Base-by-base conservation (phyloP, 1,139 yeast species). In the Yamadazyma oceani region DNA sequence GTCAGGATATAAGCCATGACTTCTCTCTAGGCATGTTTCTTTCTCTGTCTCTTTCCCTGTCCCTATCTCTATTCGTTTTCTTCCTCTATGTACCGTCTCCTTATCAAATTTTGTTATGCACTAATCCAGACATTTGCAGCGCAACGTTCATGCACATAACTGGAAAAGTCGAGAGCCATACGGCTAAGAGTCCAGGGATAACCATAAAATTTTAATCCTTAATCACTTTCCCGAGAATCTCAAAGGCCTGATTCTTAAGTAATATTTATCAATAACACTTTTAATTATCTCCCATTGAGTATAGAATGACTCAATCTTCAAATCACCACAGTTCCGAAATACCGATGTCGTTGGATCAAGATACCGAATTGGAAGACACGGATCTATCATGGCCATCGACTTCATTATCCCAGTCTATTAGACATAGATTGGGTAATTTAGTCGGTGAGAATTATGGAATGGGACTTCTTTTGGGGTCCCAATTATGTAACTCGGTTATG, bases 401-500 rank as follows among this genome's bases (percentile, higher is more conserved):
- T 11, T 16, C 31, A 4, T n/a, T 11, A 24, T 19, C 15, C 25
- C 24, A 30, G 17, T 14, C 30, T 19, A 6, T 16, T 12, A 29
- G 11, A 24, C 6, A 5, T n/a, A 24, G 11, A 24, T 10, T 24
- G n/a, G 5, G n/a, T 12, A 11, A 10, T 10, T 6, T n/a, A 24
- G 26, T 24, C n/a, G 26, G 26, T 24, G 44, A 37, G 11, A 7
- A 25, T 5, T 28, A 42, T 17, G 80, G 83, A 38, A 43, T 73
- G 37, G 42, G 64, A 25, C 54, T 80, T 36, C 58, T 76, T 36
- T 53, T 78, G n/a, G 40, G 73, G 7, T 72, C 86, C 1, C 94
- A 85, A 54, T 66, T 85, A 35, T 83, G 83, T 66, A 85, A 83
- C 57, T 78, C 90, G 4, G 58, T 81, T 31, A 87, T 87, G 96